Conservation (phyloP, 371 early-diverging fungal genomes). For the Mucor piriformis region DNA sequence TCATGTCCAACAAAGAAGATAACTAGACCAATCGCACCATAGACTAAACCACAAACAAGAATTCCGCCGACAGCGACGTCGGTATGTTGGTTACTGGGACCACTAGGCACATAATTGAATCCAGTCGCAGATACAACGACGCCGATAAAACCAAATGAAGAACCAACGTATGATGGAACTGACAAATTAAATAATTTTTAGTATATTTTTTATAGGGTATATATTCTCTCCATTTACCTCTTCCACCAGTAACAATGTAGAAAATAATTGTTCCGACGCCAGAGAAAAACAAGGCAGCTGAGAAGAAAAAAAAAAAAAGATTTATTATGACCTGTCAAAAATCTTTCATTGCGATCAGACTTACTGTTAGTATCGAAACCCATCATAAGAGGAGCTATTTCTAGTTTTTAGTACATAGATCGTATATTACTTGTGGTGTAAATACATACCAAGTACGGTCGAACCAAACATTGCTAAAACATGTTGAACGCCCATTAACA, state of each 20-base stretch:
- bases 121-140: conserved; percentile 56
- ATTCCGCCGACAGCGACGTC: conserved; percentile 60
- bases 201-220: neutral
- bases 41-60: conserved; percentile 52
- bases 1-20: conserved; percentile 50
- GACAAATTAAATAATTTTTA: neutral
- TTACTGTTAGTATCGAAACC: conserved; percentile 61
- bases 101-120: conserved; percentile 35
- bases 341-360: neutral
- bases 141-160: conserved; percentile 59
- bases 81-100: conserved; percentile 34
- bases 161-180: conserved; percentile 65
- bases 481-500: conserved; percentile 59
- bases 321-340: conserved; percentile 1
- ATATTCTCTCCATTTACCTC: conserved; percentile 16
- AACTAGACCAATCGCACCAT: conserved; percentile 44
- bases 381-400: conserved; percentile 49
- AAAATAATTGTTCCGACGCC: conserved; percentile 65
- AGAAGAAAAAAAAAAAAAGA: neutral
- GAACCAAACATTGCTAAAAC: conserved; percentile 65
- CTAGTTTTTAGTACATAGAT: neutral
- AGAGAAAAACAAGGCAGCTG: conserved; percentile 59
- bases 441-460: conserved; percentile 44
- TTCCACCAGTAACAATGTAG: conserved; percentile 56
- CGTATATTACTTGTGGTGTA: neutral